Evolutionary conservation across 257 asterid genomes (phyloP), one percentile per base, ranked within the genome.

Genomic region (Ajuga chamaepitys): DNA sequence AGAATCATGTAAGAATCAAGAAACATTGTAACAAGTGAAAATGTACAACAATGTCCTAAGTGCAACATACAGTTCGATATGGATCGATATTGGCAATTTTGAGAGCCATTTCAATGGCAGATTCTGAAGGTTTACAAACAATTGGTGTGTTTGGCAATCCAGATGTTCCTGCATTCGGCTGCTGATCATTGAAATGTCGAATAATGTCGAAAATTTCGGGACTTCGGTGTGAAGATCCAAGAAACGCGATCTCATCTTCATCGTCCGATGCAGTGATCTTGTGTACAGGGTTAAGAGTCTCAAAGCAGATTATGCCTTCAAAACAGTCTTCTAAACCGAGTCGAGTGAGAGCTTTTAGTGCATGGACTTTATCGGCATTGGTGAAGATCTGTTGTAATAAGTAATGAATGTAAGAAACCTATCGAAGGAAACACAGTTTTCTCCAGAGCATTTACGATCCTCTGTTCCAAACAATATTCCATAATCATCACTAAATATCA

Each of bases 291-390:
- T 92, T 92, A 41, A 92, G 87, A 22, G 98, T 81, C 83, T 92
- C 98, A 48, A 92, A 92, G 64, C 97, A 92, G 28, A 92, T 73
- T 45, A 89, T 89, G 59, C 97, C 92, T 70, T 92, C 96, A 7
- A 92, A 92, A 50, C 97, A 89, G 48, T 77, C 97, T 73, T 87
- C 96, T 18, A 92, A 61, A 1, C 95, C 97, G 18, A 92, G 87
- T 12, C 69, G 78, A 28, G 61, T 60, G 2, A 92, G 85, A 41
- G 53, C 95, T 72, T 82, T 77, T 3, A 81, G 55, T 20, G 97
- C 96, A 61, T 92, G 98, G 40, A 77, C 68, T 75, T 80, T 81
- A 46, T 92, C 98, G 24, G 87, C 97, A 72, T 92, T 92, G 7
- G 98, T 92, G 78, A 92, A 92, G 62, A 92, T 92, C 98, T 92